Base-by-base conservation (phyloP, 2,329 filamentous ascomycete genomes). In the Xylariaceae sp. region DNA sequence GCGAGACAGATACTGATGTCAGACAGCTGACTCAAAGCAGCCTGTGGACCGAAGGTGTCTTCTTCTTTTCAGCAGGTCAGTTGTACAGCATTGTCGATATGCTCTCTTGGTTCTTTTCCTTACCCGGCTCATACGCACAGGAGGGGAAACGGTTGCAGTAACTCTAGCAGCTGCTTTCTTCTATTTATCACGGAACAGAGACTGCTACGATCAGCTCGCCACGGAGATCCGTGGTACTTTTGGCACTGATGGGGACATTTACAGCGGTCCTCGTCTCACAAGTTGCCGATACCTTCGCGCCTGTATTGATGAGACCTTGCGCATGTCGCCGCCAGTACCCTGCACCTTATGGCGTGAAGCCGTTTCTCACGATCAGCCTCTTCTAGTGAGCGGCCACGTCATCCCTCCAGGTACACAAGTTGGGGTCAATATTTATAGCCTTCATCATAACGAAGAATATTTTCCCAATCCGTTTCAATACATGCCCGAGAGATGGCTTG, bases 321-420 rank as follows among this genome's bases (percentile, higher is more conserved):
- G 76, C 14, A 62, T 76, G 44, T 70, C 70, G 4, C 73, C 76
- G 3, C 68, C 73, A 0, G 69, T 72, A 1, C 62, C 66, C 45
- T 55, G 60, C 45, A 46, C 66, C 45, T 47, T 73, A 41, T 54
- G 61, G 46, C 54, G 71, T 9, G 63, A 70, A 46, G 14, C 31
- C 11, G 47, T 36, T 9, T 42, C 49, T 5, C 11, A 27, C 18
- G 22, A 32, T n/a, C 27, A 31, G 7, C 39, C 51, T 3, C 49
- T 48, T 5, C 48, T 55, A 38, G 64, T 51, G 52, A 69, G 54
- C n/a, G 44, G 51, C 12, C 44, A 47, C 18, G 46, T 62, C 27
- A 59, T 75, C 5, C 61, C 70, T 39, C 62, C 42, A 0, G 67
- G 68, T 15, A 59, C 61, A 6, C 57, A 63, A 17, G 58, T 72